Conservation (phyloP, 75 land plant genomes). For the Pinus taeda region DNA sequence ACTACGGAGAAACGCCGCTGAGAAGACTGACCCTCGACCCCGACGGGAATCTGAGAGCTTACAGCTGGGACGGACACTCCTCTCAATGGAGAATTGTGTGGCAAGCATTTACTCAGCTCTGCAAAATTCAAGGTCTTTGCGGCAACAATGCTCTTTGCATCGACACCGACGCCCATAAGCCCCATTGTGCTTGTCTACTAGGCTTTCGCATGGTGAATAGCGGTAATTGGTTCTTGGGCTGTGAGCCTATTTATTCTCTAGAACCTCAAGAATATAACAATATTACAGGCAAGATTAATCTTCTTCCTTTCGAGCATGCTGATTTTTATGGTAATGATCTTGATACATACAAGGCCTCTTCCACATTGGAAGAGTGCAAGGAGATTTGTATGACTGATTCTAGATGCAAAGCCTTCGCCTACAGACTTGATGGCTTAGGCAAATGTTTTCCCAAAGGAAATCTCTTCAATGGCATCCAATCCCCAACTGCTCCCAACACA, state of each 20-base stretch:
- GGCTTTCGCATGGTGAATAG: too few species aligned
- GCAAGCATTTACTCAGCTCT: slow-evolving; percentile 22
- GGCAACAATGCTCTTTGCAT: slow-evolving; percentile 19
- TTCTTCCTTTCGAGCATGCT: too few species aligned
- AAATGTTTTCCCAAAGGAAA: slow-evolving; percentile 28
- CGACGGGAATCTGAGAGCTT: slow-evolving; percentile 57
- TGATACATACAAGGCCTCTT: too few species aligned
- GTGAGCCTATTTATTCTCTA: too few species aligned
- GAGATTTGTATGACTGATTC: slow-evolving; percentile 22
- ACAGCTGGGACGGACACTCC: slow-evolving; percentile 25
- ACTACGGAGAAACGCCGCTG: background rate
- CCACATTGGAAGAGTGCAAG: slow-evolving; percentile 10
- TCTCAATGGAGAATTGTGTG: slow-evolving; percentile 34
- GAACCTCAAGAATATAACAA: too few species aligned
- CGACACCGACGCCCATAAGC: background rate
- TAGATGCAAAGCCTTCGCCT: slow-evolving; percentile 23
- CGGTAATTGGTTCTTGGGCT: too few species aligned
- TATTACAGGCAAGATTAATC: too few species aligned
- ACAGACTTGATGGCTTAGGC: slow-evolving; percentile 15
- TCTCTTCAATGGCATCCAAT: slow-evolving; percentile 30
- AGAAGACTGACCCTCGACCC: slow-evolving; percentile 43
- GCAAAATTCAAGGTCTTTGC: slow-evolving; percentile 29
- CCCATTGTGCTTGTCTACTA: too few species aligned
- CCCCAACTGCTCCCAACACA: slow-evolving; percentile 11
- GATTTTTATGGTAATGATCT: too few species aligned